Evolutionary conservation across 2,329 filamentous ascomycete genomes (phyloP), one percentile per base, ranked within the genome.

Genomic region (Aspergillus ibericus): DNA sequence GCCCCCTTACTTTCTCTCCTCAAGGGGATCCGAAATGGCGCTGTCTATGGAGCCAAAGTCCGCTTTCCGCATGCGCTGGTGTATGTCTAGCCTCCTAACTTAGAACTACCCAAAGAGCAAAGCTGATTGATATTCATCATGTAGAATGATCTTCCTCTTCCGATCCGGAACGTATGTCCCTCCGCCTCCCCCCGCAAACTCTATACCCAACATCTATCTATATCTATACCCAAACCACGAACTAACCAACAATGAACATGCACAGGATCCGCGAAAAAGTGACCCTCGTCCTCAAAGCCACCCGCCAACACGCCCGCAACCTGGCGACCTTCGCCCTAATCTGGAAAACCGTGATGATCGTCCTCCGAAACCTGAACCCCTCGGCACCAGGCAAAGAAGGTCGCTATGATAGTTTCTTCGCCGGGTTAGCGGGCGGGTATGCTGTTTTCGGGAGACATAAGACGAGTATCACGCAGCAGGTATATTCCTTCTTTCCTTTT

Each of bases 31-130:
- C 92, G 95, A 78, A 99, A 98, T 86, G 95, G 95, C 75, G 88
- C 93, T 65, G 92, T 99, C 63, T 99, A 99, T 79, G 95, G 95
- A 61, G 87, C 91, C 69, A 98, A 98, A 85, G 92, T 99, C 77
- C 93, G 95, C 64, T 98, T 99, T 80, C 95, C 95, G 64, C 95
- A 99, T 80, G 95, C 95, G 61, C 84, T 99, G 67, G 95, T 99
- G 84, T 87, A 81, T 63, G 80, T 65, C 49, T n/a, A n/a, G n/a
- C n/a, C n/a, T n/a, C n/a, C n/a, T n/a, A n/a, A n/a, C n/a, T n/a
- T n/a, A n/a, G n/a, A n/a, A n/a, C n/a, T 18, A 16, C 20, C 25
- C 22, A 3, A 25, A 25, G 3, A 25, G 22, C 22, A 25, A 10
- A 32, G 9, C 29, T 32, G 29, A 32, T 32, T 10, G 8, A 9